Conservation (phyloP, 2,329 filamentous ascomycete species). For the Sclerotinia subarctica region DNA sequence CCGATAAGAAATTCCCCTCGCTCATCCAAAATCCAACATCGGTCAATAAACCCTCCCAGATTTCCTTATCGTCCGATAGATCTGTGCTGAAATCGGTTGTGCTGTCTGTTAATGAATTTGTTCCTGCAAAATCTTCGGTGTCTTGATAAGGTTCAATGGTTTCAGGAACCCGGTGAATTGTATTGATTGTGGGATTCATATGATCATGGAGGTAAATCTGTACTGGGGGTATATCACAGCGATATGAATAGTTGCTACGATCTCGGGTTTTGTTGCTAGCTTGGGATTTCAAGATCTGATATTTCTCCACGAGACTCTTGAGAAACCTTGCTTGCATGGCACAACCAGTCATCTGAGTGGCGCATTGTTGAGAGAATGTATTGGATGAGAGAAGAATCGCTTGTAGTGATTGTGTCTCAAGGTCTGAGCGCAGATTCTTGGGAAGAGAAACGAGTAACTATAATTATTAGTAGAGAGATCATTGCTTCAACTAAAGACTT, state of each 20-base stretch:
- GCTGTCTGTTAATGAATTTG: not conserved
- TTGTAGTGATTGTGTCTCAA: slow-evolving; percentile 25
- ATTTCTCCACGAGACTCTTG: slow-evolving; percentile 29
- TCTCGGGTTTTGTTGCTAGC: not conserved
- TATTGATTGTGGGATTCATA: not conserved
- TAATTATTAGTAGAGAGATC: not conserved
- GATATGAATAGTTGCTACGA: not conserved
- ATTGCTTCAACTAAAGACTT: too few species aligned
- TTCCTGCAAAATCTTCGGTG: not conserved
- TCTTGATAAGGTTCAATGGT: not conserved
- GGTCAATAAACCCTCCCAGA: slow-evolving; percentile 37
- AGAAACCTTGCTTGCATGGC: slow-evolving; percentile 39
- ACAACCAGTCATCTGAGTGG: slow-evolving; percentile 35
- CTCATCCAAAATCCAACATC: slow-evolving; percentile 36
- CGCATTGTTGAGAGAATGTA: slow-evolving; percentile 37
- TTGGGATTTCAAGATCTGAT: slow-evolving; percentile 21
- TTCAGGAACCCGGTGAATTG: not conserved
- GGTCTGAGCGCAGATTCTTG: slow-evolving; percentile 12
- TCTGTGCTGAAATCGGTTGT: slow-evolving; percentile 16
- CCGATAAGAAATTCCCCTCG: slow-evolving; percentile 30
- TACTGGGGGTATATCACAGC: too few species aligned
- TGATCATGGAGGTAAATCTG: not conserved
- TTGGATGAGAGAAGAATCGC: slow-evolving; percentile 24
- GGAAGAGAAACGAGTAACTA: slow-evolving; percentile 14
- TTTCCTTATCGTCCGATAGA: slow-evolving; percentile 29